Evolutionary conservation across 2,329 filamentous ascomycete species (phyloP), one percentile per base, ranked within the genome.

Genomic region (Pseudogymnoascus sp.): DNA sequence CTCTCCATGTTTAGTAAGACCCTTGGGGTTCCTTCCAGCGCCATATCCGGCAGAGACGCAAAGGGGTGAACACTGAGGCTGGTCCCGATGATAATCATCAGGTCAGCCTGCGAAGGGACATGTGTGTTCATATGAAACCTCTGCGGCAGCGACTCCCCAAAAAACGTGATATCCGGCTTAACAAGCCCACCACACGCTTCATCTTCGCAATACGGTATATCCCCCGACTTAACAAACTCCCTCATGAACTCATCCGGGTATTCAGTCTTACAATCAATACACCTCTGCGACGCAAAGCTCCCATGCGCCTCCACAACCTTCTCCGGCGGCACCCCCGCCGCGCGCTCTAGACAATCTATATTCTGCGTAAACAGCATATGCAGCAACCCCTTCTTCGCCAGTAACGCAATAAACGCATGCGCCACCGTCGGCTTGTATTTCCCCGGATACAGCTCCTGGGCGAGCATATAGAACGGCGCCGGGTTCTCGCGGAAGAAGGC

Each of bases 311-410:
- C 93, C 34, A 99, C 82, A 61, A 99, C 93, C 75, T 84, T 87
- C 1, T 93, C 86, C 0, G 79, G 82, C 0, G 92, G 90, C 0
- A 99, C 87, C 25, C 95, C 95, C 11, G 93, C 95, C 69, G 85
- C 83, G 21, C 93, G 85, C 77, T 99, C 95, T 11, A 99, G 82
- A 71, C 92, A 96, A 78, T 99, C 95, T 69, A 99, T 98, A 73
- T 99, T 99, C 74, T 99, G 95, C 0, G 95, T 97, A 76, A 98
- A 99, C 62, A 95, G 84, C 80, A 92, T 95, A 68, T 89, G 79
- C 23, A 99, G 79, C 43, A 93, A 79, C 3, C 85, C 86, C 77
- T 96, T 96, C 66, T 87, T 80, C 64, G 93, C 84, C 14, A 98
- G 85, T 23, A 99, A 80, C 13, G 86, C 83, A 71, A 99, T 87